A percentile compares a stretch with the other conserved stretches of the same genome.
Evolutionary conservation across 2,329 filamentous ascomycete species (phyloP).

Genomic region (Corniculantispora saksenae): DNA sequence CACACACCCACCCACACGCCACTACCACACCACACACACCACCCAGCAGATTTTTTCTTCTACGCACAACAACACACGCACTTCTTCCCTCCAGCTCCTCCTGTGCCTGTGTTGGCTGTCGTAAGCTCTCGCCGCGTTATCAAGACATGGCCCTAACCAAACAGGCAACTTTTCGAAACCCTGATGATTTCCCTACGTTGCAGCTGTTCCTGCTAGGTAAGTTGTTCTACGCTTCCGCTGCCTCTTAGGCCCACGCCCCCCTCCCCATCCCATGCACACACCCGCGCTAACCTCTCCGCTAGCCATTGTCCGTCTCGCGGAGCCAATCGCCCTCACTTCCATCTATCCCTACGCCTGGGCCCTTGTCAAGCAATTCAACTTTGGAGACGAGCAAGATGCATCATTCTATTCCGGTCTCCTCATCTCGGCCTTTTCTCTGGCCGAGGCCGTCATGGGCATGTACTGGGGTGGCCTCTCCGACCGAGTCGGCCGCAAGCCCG

Average conservation of each 20-base stretch:
- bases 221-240: constrained; percentile 32
- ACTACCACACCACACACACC: background rate
- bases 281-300: constrained; percentile 23
- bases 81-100: constrained; percentile 11
- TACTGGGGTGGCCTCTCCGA: constrained; percentile 87
- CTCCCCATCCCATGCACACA: background rate
- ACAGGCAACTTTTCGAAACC: constrained; percentile 56
- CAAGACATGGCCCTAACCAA: constrained; percentile 55
- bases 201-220: constrained; percentile 84
- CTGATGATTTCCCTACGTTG: constrained; percentile 74
- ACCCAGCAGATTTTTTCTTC: constrained; percentile 4
- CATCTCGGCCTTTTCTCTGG: constrained; percentile 82
- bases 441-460: constrained; percentile 81
- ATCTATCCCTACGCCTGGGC: constrained; percentile 93
- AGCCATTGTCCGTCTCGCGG: constrained; percentile 91
- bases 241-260: background rate
- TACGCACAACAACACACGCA: constrained; percentile 28
- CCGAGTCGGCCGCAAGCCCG: constrained; percentile 79
- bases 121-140: constrained; percentile 44
- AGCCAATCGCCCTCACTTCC: constrained; percentile 89
- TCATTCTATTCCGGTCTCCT: constrained; percentile 87
- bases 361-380: constrained; percentile 73
- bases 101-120: constrained; percentile 43
- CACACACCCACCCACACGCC: background rate
- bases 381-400: constrained; percentile 72